phyloP scores from a whole-genome alignment of 495 filamentous ascomycete species.

The Glonium stellatum region DNA sequence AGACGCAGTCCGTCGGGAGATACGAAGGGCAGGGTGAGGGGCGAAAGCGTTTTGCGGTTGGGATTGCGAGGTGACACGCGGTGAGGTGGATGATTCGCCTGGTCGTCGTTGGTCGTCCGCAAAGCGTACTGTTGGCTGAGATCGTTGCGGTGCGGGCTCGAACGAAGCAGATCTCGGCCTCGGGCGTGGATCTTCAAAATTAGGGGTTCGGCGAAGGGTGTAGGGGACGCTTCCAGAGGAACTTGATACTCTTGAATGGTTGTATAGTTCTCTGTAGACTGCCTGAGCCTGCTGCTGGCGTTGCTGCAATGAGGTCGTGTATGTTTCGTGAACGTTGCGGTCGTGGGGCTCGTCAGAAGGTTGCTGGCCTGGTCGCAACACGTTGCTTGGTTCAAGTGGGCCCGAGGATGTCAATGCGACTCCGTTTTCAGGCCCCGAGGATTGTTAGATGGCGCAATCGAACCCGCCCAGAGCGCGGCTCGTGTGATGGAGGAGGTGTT shows the following conservation, averaged over 20 bases:
- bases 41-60: conserved; percentile 25
- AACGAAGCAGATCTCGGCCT: conserved; percentile 28
- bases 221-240: conserved; percentile 44
- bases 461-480: conserved; percentile 1
- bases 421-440: conserved; percentile 9
- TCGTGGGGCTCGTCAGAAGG: conserved; percentile 54
- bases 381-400: conserved; percentile 20
- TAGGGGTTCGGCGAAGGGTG: conserved; percentile 46
- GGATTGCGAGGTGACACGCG: conserved; percentile 16
- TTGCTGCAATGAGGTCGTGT: conserved; percentile 49
- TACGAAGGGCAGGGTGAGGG: conserved; percentile 48
- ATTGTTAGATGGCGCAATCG: conserved; percentile 10
- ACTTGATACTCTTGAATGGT: conserved; percentile 43
- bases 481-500: not conserved
- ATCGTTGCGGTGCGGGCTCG: conserved; percentile 34
- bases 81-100: conserved; percentile 22
- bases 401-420: conserved; percentile 28
- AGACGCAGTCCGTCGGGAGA: conserved; percentile 59
- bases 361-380: conserved; percentile 23
- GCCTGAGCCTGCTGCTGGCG: conserved; percentile 48
- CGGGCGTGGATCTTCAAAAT: conserved; percentile 38
- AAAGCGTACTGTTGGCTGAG: conserved; percentile 30
- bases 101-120: conserved; percentile 19
- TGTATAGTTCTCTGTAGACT: conserved; percentile 28
- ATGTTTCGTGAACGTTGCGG: conserved; percentile 50